Conservation (phyloP, 345 rosid species). For the Eucalyptus globulus region DNA sequence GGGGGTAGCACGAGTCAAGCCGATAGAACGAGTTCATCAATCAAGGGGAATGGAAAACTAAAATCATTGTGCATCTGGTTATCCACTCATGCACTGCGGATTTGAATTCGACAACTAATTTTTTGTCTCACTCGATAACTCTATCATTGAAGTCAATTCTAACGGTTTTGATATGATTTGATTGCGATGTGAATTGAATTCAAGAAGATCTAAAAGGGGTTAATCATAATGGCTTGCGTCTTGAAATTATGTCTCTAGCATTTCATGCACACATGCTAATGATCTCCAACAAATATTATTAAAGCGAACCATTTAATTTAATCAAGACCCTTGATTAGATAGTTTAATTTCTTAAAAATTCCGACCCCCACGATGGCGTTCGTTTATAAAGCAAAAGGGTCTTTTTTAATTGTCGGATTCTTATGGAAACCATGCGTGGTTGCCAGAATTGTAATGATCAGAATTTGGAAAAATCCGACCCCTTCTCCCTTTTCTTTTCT, state of each 20-base stretch:
- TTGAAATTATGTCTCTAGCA: background rate
- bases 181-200: background rate
- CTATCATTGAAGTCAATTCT: background rate
- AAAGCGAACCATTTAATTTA: background rate
- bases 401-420: background rate
- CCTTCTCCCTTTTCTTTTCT: background rate
- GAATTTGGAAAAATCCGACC: background rate
- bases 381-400: background rate
- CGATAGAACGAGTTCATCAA: background rate
- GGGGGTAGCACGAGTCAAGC: background rate
- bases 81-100: rapidly evolving
- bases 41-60: background rate
- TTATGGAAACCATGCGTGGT: background rate
- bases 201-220: background rate
- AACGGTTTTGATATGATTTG: background rate
- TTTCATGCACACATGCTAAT: background rate
- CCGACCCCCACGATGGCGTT: background rate
- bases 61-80: background rate
- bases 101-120: background rate
- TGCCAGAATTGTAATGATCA: background rate
- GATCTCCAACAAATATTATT: background rate
- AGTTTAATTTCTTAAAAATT: background rate
- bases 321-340: background rate
- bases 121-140: background rate
- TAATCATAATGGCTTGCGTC: background rate